A percentile compares a stretch with the other conserved stretches of the same genome.
Evolutionary conservation across 768 basidiomycete species (phyloP).

Genomic region (Pleurotus tuber-regium): DNA sequence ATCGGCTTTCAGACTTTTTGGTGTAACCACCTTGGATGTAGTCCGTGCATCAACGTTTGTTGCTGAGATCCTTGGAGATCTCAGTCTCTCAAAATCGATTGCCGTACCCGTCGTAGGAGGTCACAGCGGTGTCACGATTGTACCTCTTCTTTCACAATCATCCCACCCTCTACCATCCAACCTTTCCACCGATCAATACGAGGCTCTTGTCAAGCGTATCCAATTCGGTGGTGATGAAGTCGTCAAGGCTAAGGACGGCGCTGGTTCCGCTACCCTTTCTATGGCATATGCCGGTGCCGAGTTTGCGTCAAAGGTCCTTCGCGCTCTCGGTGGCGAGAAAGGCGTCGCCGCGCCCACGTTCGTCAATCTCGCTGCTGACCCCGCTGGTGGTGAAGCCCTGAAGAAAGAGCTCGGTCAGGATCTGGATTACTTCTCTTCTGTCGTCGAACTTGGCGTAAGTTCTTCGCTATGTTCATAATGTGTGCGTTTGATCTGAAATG

Average conservation of each 20-base stretch:
- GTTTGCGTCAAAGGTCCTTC: slow-evolving; percentile 81
- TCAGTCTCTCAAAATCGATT: slow-evolving; percentile 57
- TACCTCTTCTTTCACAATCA: slow-evolving; percentile 91
- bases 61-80: slow-evolving; percentile 69
- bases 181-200: slow-evolving; percentile 44
- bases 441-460: slow-evolving; percentile 83
- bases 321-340: slow-evolving; percentile 85
- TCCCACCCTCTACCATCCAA: slow-evolving; percentile 70
- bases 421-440: slow-evolving; percentile 86
- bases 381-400: slow-evolving; percentile 68
- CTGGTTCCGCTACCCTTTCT: slow-evolving; percentile 93
- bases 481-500: slow-evolving; percentile 7
- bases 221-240: slow-evolving; percentile 98
- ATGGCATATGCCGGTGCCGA: slow-evolving; percentile 96
- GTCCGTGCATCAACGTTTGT: slow-evolving; percentile 98
- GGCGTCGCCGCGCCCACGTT: slow-evolving; percentile 83
- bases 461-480: slow-evolving; percentile 13
- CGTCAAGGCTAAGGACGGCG: slow-evolving; percentile 95
- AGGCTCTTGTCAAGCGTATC: slow-evolving; percentile 75
- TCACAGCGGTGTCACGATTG: slow-evolving; percentile 92
- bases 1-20: slow-evolving; percentile 69
- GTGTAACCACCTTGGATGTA: slow-evolving; percentile 97
- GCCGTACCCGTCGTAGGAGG: slow-evolving; percentile 92
- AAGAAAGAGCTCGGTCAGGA: slow-evolving; percentile 73
- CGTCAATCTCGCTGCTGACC: slow-evolving; percentile 75